A percentile compares a stretch with the other conserved stretches of the same genome.
Conservation (phyloP, 2,329 filamentous ascomycete genomes). For the Sphaceloma murrayae region DNA sequence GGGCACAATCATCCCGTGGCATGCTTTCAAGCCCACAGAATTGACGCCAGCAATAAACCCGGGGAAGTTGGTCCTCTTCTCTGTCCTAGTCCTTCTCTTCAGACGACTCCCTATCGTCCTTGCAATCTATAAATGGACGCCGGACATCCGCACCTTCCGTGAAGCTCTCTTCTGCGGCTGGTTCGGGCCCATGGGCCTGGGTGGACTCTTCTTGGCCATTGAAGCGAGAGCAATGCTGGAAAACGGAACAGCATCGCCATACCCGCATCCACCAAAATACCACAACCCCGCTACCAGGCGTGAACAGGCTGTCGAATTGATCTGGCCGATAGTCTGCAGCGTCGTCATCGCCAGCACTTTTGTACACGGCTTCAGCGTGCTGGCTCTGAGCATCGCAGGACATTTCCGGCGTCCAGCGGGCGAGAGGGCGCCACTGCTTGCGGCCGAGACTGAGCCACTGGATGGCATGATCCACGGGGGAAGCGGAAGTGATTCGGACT, state of each 20-base stretch:
- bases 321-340: constrained; percentile 49
- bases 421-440: constrained; percentile 42
- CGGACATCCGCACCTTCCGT: constrained; percentile 40
- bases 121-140: constrained; percentile 39
- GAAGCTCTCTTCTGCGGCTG: constrained; percentile 49
- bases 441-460: constrained; percentile 42
- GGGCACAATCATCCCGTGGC: constrained; percentile 46
- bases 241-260: constrained; percentile 37
- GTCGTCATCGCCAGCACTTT: constrained; percentile 46
- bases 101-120: constrained; percentile 45
- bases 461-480: constrained; percentile 42
- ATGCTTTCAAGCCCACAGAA: constrained; percentile 31
- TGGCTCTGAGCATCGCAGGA: constrained; percentile 40
- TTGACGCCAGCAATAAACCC: constrained; percentile 35
- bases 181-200: constrained; percentile 50
- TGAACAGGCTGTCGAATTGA: constrained; percentile 35
- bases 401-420: constrained; percentile 40
- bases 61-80: constrained; percentile 37
- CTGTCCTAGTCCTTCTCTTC: constrained; percentile 43
- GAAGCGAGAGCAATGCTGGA: constrained; percentile 46
- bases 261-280: constrained; percentile 35
- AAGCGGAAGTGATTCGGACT: constrained; percentile 27
- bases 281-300: constrained; percentile 27
- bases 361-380: constrained; percentile 45
- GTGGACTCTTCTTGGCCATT: constrained; percentile 47